Evolutionary conservation across 2,329 filamentous ascomycete genomes (phyloP).

Genomic region (Ophiostoma sp.): DNA sequence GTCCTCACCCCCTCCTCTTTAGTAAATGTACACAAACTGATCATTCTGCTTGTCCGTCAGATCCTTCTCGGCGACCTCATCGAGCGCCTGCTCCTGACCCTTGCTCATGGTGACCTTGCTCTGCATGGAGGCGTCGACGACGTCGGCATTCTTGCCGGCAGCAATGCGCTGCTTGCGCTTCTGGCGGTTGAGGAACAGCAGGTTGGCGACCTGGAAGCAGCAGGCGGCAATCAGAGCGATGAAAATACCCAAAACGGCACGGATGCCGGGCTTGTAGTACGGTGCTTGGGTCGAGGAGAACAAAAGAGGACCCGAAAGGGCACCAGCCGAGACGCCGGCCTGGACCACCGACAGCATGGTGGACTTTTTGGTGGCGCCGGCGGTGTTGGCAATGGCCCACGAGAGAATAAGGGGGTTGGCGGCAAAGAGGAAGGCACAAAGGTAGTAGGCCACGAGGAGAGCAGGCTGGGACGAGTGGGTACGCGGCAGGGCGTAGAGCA

Average conservation of each 20-base stretch:
- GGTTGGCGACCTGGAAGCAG: constrained; percentile 53
- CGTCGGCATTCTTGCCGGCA: constrained; percentile 60
- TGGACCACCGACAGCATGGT: constrained; percentile 65
- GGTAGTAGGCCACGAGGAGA: constrained; percentile 51
- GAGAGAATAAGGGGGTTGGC: constrained; percentile 65
- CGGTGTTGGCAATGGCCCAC: constrained; percentile 70
- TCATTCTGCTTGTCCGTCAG: constrained; percentile 67
- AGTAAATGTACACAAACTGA: constrained; percentile 66
- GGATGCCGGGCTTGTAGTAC: constrained; percentile 57
- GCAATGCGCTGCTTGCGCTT: constrained; percentile 56
- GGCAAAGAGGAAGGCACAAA: constrained; percentile 54
- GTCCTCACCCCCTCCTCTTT: constrained; percentile 11
- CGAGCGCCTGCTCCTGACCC: constrained; percentile 45
- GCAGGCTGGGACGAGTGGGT: constrained; percentile 43
- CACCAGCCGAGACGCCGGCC: constrained; percentile 61
- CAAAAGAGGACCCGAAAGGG: constrained; percentile 66
- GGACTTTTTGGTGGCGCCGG: constrained; percentile 57
- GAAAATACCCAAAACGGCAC: constrained; percentile 56
- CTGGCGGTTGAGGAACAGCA: constrained; percentile 57
- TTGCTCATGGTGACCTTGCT: constrained; percentile 45
- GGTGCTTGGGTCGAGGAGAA: constrained; percentile 61
- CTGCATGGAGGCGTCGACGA: constrained; percentile 64
- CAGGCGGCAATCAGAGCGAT: constrained; percentile 54
- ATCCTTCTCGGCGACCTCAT: constrained; percentile 44
- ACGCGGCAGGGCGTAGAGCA: constrained; percentile 57